A percentile compares a stretch with the other conserved stretches of the same genome.
phyloP scores from a whole-genome alignment of 176 grass and related monocot species.

The bread wheat (Triticum aestivum) region DNA sequence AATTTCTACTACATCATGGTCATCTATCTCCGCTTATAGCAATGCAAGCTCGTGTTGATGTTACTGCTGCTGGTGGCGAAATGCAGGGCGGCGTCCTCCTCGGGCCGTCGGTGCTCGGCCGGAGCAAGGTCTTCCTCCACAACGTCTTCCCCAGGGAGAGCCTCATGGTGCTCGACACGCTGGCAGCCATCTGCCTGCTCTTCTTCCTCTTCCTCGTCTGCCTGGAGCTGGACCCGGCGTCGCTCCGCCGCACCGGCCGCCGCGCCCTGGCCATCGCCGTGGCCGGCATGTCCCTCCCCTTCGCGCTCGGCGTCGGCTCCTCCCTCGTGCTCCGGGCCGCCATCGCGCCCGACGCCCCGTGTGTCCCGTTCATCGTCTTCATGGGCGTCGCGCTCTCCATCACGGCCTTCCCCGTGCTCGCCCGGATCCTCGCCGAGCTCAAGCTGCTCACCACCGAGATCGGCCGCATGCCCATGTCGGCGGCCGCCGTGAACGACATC shows the following conservation, averaged over 20 bases:
- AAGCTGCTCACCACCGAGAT: constrained; percentile 77
- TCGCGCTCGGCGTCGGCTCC: constrained; percentile 51
- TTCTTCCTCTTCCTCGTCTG: constrained; percentile 87
- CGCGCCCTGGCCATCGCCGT: constrained; percentile 51
- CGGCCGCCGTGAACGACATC: constrained; percentile 57
- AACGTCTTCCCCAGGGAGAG: constrained; percentile 53
- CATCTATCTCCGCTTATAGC: not conserved
- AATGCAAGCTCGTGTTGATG: not conserved
- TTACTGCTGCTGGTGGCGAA: not conserved
- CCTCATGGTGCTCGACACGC: constrained; percentile 61
- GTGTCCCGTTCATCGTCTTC: constrained; percentile 49
- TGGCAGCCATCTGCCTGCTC: constrained; percentile 60
- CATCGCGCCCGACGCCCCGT: constrained; percentile 17
- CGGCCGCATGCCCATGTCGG: constrained; percentile 82
- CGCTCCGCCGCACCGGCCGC: constrained; percentile 54
- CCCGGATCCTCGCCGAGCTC: constrained; percentile 64
- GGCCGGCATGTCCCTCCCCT: constrained; percentile 52
- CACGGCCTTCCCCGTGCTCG: constrained; percentile 68
- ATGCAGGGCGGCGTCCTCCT: constrained; percentile 62
- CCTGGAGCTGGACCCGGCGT: constrained; percentile 54
- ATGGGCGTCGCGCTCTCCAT: constrained; percentile 63
- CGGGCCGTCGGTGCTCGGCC: constrained; percentile 60
- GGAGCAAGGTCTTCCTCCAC: constrained; percentile 45
- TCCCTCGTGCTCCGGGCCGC: constrained; percentile 42
- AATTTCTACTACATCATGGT: not conserved